Conservation (phyloP, 768 basidiomycete species). For the Boletus huronensis region DNA sequence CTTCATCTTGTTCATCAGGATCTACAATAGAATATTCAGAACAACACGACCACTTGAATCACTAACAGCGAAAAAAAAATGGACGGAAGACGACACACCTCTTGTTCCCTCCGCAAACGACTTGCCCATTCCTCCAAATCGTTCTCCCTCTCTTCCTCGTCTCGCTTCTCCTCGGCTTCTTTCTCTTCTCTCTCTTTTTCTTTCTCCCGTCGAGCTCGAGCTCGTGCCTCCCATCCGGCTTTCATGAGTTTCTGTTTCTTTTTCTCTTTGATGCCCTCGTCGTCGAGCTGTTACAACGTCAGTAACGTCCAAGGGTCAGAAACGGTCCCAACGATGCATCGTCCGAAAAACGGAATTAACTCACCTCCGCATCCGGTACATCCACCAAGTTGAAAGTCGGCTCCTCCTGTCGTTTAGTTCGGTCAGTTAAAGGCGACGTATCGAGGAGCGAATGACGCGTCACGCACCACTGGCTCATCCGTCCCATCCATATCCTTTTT, state of each 20-base stretch:
- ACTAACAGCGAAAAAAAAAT: background rate
- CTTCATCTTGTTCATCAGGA: conserved; percentile 79
- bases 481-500: conserved; percentile 78
- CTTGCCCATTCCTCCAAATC: conserved; percentile 74
- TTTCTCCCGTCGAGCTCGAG: conserved; percentile 81
- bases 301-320: background rate
- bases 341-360: conserved; percentile 4
- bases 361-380: conserved; percentile 81
- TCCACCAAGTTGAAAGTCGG: conserved; percentile 89
- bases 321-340: background rate
- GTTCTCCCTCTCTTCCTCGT: conserved; percentile 68
- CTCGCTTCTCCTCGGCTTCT: conserved; percentile 55
- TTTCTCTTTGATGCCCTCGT: conserved; percentile 92
- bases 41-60: background rate
- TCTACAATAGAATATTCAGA: conserved; percentile 37
- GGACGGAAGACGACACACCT: conserved; percentile 43
- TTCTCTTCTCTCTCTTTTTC: conserved; percentile 75
- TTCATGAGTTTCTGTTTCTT: conserved; percentile 89
- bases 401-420: conserved; percentile 56
- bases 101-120: conserved; percentile 74
- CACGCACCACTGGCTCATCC: conserved; percentile 54
- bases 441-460: background rate
- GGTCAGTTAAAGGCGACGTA: background rate
- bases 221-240: conserved; percentile 89
- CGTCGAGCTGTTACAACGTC: conserved; percentile 59